phyloP scores from a whole-genome alignment of 2,329 filamentous ascomycete species.

The Drechslera avenae region DNA sequence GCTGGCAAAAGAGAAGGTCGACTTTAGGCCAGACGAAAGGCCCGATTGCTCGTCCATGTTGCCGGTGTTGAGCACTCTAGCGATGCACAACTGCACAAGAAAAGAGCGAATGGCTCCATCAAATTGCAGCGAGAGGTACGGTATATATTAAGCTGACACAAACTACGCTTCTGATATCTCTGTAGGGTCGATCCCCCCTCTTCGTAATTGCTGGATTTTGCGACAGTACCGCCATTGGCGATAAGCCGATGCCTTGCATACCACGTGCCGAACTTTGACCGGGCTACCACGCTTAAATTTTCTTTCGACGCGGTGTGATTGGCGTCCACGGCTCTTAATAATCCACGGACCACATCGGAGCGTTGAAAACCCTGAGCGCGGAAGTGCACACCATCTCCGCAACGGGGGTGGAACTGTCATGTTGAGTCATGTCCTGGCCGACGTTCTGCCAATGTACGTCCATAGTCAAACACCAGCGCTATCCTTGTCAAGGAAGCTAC shows the following conservation, averaged over 20 bases:
- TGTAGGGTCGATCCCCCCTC: slow-evolving; percentile 9
- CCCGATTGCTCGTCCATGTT: slow-evolving; percentile 26
- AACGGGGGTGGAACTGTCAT: neutral
- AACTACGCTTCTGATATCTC: neutral
- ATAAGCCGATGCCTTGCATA: neutral
- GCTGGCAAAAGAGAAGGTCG: slow-evolving; percentile 19
- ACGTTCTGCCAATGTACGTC: no score
- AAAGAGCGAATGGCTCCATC: slow-evolving; percentile 3
- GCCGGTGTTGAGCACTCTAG: slow-evolving; percentile 3
- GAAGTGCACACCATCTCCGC: slow-evolving; percentile 1
- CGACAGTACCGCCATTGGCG: neutral
- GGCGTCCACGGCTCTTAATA: neutral
- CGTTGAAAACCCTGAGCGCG: neutral
- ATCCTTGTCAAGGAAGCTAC: no score
- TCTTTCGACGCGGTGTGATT: neutral
- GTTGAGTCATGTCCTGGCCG: no score
- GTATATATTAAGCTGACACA: slow-evolving; percentile 16
- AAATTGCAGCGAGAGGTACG: slow-evolving; percentile 15
- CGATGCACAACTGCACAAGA: slow-evolving; percentile 13
- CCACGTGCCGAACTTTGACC: neutral
- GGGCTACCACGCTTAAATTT: slow-evolving; percentile 1
- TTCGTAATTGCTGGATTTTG: slow-evolving; percentile 5
- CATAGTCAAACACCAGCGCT: no score
- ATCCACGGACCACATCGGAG: slow-evolving; percentile 7
- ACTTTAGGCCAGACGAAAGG: slow-evolving; percentile 13